These are phyloP conservation scores for Chloridella minuta DNA, from an alignment of 352 stramenopile genomes.

Conservation along the genomic window DNA sequence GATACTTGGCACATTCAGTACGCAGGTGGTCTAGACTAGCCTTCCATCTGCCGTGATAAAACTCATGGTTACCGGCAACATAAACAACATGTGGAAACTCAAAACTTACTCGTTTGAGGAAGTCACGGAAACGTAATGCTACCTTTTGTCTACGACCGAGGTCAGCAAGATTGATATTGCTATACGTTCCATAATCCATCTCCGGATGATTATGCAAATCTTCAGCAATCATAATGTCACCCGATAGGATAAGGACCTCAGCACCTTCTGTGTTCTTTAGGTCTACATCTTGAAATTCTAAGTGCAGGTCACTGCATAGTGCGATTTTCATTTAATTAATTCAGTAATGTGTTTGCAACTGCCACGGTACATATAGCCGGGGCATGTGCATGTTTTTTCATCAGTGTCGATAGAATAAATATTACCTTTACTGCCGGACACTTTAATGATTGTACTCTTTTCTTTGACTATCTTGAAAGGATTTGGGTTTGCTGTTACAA, in stretches of 20 bases:
- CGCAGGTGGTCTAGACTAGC: not conserved
- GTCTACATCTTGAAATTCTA: not conserved
- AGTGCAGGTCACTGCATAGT: not conserved
- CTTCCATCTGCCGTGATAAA: not conserved
- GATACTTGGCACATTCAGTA: not conserved
- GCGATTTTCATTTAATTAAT: not conserved
- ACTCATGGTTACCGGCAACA: constrained; percentile 9
- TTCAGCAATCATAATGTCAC: not conserved
- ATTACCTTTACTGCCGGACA: too few species aligned
- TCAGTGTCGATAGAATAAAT: too few species aligned
- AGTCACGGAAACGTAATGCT: too few species aligned
- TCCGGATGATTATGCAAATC: too few species aligned
- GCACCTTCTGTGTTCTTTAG: not conserved
- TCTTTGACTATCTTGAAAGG: too few species aligned
- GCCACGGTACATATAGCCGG: too few species aligned
- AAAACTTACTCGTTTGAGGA: too few species aligned
- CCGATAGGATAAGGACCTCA: not conserved
- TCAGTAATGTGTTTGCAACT: too few species aligned
- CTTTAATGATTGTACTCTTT: too few species aligned
- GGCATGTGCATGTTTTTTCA: too few species aligned
- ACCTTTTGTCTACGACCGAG: too few species aligned
- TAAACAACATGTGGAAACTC: not conserved
- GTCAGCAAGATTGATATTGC: not conserved
- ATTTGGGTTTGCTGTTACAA: too few species aligned
- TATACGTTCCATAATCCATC: not conserved